phyloP scores from a whole-genome alignment of 345 rosid species.

The Citrus maxima region DNA sequence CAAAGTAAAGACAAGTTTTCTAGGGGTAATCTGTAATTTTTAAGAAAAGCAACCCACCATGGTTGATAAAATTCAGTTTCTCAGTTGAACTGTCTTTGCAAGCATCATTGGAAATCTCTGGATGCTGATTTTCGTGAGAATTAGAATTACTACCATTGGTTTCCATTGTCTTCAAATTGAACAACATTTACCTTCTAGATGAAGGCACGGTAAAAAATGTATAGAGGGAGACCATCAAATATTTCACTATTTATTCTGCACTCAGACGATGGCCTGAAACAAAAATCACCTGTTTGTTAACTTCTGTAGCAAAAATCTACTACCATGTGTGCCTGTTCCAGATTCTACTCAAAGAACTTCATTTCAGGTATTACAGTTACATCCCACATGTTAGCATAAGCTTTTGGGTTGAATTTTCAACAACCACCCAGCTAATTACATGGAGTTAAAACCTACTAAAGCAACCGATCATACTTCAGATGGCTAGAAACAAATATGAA shows the following conservation, averaged over 20 bases:
- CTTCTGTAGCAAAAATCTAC: no score
- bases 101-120: conserved; percentile 5
- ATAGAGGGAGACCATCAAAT: background rate
- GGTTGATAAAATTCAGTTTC: conserved; percentile 23
- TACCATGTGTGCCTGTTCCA: background rate
- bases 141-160: conserved; percentile 14
- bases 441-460: background rate
- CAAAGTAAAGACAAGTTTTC: background rate
- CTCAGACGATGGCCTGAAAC: background rate
- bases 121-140: conserved; percentile 18
- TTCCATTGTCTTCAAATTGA: conserved; percentile 23
- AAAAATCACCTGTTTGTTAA: background rate
- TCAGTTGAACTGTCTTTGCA: conserved; percentile 14
- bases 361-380: background rate
- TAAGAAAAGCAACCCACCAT: conserved; percentile 18
- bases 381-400: background rate
- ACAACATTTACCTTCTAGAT: conserved; percentile 17
- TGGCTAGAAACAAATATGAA: background rate
- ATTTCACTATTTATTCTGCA: background rate
- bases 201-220: background rate
- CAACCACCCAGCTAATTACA: background rate
- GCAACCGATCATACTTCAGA: background rate
- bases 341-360: background rate
- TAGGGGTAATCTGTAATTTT: background rate
- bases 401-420: no score